Base-by-base conservation (phyloP, 2,329 filamentous ascomycete species). In the Colletotrichum karsti region DNA sequence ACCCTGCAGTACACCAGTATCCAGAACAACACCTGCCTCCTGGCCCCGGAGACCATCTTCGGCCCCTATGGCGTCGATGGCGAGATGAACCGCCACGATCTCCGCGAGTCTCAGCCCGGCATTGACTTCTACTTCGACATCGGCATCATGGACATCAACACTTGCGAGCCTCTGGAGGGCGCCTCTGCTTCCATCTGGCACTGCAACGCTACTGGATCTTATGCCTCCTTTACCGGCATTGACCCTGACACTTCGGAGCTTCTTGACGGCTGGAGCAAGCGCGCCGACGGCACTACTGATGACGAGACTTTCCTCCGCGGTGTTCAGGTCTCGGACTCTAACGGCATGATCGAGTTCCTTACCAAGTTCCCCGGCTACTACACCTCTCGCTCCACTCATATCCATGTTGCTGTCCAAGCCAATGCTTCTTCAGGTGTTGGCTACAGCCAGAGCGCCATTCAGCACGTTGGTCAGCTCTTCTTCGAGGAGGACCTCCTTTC, bases 351-450 rank as follows among this genome's bases (percentile, higher is more conserved):
- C 1, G 75, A 81, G 61, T 82, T 85, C 67, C 75, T 78, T n/a
- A 80, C 80, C 20, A 73, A 82, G 67, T 82, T 83, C 69, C 81
- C 81, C 2, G 81, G 82, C 4, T 81, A 84, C 70, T 85, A 84
- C 70, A 73, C 73, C 10, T 76, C 78, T 2, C 81, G 84, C 1
- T 78, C 84, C 4, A 83, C 78, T 1, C 85, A 87, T 69, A 83
- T 85, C 13, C 85, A 87, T 66, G 61, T 80, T 39, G 70, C 79
- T 46, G 74, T 82, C 81, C 75, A 81, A 67, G 71, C 77, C 50
- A 79, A 79, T 48, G 77, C 77, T 1, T 76, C 76, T 7, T 63
- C 74, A 1, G 70, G 74, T 6, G 46, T 70, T 9, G 79, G 79
- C 70, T 66, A 73, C 28, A 80, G 79, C 1, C 73, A 81, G 4